A percentile compares a stretch with the other conserved stretches of the same genome.
Conservation (phyloP, 75 land plant genomes). For the Pinus albicaulis region DNA sequence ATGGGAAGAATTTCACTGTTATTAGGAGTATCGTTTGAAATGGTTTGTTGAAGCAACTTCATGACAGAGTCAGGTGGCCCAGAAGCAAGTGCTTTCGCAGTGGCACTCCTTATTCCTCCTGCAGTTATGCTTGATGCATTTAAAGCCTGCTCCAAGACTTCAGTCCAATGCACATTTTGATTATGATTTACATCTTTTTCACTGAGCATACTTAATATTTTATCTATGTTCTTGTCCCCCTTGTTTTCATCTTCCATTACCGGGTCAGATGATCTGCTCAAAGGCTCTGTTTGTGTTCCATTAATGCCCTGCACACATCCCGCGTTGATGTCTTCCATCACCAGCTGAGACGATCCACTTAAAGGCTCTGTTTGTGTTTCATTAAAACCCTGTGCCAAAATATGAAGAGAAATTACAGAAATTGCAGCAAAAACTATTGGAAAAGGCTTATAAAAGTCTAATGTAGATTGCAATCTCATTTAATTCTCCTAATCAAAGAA, state of each 20-base stretch:
- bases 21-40: constrained; percentile 4
- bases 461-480: neutral
- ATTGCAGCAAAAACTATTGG: neutral
- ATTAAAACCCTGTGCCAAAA: neutral
- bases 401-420: neutral
- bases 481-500: neutral
- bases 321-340: neutral
- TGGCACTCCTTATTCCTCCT: constrained; percentile 7
- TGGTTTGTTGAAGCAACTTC: neutral
- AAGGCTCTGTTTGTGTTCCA: neutral
- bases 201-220: neutral
- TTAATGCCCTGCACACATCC: neutral
- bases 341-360: constrained; percentile 3
- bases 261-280: constrained; percentile 1
- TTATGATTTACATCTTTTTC: neutral
- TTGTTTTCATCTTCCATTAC: neutral
- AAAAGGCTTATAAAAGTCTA: neutral
- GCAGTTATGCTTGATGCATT: constrained; percentile 1
- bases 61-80: neutral
- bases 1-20: neutral
- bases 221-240: neutral
- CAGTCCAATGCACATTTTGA: neutral
- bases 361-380: neutral
- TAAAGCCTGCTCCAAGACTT: constrained; percentile 3
- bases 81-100: constrained; percentile 7